Evolutionary conservation across 495 filamentous ascomycete genomes (phyloP), one percentile per base, ranked within the genome.

Genomic region (Neurospora tetraspora): DNA sequence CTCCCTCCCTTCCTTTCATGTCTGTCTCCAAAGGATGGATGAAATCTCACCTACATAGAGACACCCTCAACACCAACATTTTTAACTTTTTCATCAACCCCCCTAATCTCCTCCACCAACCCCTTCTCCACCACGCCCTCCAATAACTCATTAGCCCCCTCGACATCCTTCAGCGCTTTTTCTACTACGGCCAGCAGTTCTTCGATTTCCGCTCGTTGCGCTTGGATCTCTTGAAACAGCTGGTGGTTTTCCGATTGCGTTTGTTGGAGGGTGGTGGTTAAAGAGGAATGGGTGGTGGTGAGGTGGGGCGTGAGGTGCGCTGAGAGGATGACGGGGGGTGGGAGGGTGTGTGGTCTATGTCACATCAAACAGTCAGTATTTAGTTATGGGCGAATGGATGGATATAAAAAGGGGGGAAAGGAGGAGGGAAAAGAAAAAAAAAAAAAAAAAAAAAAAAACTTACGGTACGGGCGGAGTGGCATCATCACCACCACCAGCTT

Each of bases 311-410:
- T 83, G 6, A 97, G 81, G 79, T 96, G 92, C 0, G 93, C 91
- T 16, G 83, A 82, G 38, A 92, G 88, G 18, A 97, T 79, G 7
- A 86, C 81, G 27, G 86, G 78, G 0, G 93, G 88, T 3, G 92
- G 88, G n/a, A 96, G 86, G 36, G 87, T 89, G 81, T 97, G 94
- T 8, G 92, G 92, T 36, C 94, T 34, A n/a, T n/a, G n/a, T n/a
- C n/a, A n/a, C n/a, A n/a, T n/a, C n/a, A n/a, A n/a, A n/a, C n/a
- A n/a, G n/a, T n/a, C n/a, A n/a, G n/a, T n/a, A n/a, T n/a, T n/a
- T n/a, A n/a, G n/a, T n/a, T n/a, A n/a, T n/a, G n/a, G n/a, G n/a
- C n/a, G n/a, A n/a, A n/a, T n/a, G n/a, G n/a, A n/a, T n/a, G n/a
- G n/a, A n/a, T n/a, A n/a, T n/a, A n/a, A n/a, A n/a, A n/a, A n/a